Conservation (phyloP, 2,329 filamentous ascomycete species). For the Alternaria incomplexa region DNA sequence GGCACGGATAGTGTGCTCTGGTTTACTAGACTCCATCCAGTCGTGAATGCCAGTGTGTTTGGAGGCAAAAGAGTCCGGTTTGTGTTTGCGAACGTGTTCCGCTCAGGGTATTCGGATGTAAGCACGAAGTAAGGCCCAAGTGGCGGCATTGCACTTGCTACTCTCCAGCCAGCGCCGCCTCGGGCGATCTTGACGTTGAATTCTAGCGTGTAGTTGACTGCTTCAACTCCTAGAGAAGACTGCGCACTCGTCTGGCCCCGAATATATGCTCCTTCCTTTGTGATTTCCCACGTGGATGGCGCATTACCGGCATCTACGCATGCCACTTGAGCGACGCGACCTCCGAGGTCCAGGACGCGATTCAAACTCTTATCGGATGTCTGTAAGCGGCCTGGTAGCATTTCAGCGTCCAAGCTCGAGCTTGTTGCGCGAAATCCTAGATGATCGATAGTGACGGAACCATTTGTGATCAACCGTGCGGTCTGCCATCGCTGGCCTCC, state of each 20-base stretch:
- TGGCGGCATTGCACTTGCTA: not conserved
- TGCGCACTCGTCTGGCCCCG: slow-evolving; percentile 39
- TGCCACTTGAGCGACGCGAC: slow-evolving; percentile 38
- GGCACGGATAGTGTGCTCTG: not conserved
- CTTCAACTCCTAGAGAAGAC: not conserved
- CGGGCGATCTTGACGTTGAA: not conserved
- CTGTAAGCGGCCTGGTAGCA: not conserved
- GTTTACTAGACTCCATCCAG: not conserved
- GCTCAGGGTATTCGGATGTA: not conserved
- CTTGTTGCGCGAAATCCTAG: slow-evolving; percentile 43
- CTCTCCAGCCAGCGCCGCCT: not conserved
- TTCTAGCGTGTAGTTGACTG: not conserved
- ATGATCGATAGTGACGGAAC: slow-evolving; percentile 36
- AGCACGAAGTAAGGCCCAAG: not conserved
- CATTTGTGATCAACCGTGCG: slow-evolving; percentile 45
- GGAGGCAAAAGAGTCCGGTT: not conserved
- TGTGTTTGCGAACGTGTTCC: not conserved
- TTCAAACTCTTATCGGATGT: slow-evolving; percentile 34
- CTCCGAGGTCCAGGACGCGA: slow-evolving; percentile 50
- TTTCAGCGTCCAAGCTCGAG: not conserved
- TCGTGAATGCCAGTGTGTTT: not conserved
- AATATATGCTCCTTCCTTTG: slow-evolving; percentile 44
- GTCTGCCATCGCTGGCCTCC: slow-evolving; percentile 53
- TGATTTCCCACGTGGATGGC: slow-evolving; percentile 40
- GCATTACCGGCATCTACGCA: slow-evolving; percentile 50